Conservation (phyloP, 75 land plant genomes). For the Selaginella moellendorffii region DNA sequence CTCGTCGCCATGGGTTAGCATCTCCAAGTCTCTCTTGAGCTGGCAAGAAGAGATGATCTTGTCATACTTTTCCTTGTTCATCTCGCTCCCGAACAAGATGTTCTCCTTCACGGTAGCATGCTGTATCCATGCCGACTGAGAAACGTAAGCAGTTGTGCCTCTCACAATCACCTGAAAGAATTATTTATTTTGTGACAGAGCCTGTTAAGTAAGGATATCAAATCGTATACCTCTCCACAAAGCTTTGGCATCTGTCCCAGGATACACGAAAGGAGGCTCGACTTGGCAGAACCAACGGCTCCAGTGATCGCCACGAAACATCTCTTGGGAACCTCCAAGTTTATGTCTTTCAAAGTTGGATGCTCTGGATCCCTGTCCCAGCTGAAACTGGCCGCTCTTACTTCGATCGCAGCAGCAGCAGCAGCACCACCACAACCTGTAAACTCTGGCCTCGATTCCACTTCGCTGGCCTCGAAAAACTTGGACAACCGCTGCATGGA, state of each 20-base stretch:
- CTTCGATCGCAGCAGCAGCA: neutral
- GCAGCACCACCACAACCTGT: too few species aligned
- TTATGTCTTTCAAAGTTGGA: neutral
- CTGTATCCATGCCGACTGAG: constrained; percentile 36
- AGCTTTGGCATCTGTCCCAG: constrained; percentile 3
- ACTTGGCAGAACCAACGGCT: neutral
- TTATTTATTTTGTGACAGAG: neutral
- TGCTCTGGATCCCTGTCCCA: neutral
- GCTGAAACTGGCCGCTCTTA: neutral
- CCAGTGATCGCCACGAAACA: neutral
- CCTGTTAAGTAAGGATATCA: neutral
- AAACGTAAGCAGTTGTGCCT: constrained; percentile 30
- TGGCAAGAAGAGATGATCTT: too few species aligned
- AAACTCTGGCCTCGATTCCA: neutral
- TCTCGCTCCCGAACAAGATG: constrained; percentile 32
- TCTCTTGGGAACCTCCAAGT: neutral
- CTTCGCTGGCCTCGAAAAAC: neutral
- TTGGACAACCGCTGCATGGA: neutral
- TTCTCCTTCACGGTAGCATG: constrained; percentile 29
- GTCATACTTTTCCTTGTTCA: constrained; percentile 22
- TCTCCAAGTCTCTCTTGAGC: constrained; percentile 18
- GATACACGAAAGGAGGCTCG: constrained; percentile 4
- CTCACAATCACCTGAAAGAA: constrained; percentile 16
- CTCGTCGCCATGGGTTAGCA: constrained; percentile 27
- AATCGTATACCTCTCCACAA: neutral